Conservation (phyloP, 2,329 filamentous ascomycete species). For the Botrytis hyacinthi region DNA sequence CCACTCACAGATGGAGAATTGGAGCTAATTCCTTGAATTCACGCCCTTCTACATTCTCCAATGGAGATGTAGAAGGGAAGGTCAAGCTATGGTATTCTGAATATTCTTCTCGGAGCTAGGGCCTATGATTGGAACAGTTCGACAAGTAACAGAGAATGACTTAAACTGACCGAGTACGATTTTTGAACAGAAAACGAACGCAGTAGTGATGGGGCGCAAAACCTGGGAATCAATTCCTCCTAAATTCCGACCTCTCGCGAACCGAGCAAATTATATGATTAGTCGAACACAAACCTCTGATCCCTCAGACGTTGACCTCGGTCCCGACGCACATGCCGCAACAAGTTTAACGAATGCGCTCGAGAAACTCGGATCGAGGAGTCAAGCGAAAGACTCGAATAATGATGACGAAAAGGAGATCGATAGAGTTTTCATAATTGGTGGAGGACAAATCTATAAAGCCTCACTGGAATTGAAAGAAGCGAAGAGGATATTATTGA, state of each 20-base stretch:
- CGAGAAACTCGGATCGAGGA: neutral
- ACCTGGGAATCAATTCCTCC: conserved; percentile 90
- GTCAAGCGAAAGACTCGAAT: neutral
- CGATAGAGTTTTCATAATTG: conserved; percentile 69
- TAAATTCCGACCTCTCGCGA: conserved; percentile 74
- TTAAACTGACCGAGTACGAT: neutral
- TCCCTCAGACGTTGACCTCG: neutral
- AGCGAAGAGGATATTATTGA: conserved; percentile 65
- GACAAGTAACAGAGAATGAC: neutral
- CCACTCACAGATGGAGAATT: too few species aligned
- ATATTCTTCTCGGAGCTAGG: neutral
- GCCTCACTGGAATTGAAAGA: conserved; percentile 61
- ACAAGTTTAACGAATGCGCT: neutral
- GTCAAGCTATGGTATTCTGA: neutral
- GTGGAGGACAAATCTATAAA: conserved; percentile 81
- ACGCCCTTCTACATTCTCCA: neutral
- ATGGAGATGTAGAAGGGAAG: neutral
- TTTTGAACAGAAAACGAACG: conserved; percentile 49
- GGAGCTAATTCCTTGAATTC: neutral
- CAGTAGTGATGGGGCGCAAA: conserved; percentile 95
- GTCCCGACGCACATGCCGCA: neutral
- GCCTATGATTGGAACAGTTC: neutral
- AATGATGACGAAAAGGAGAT: neutral
- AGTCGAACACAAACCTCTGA: conserved; percentile 43
- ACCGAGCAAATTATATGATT: conserved; percentile 79